Evolutionary conservation across 192 early-diverging fungal species (phyloP), one percentile per base, ranked within the genome.

Genomic region (Linnemannia zychae): DNA sequence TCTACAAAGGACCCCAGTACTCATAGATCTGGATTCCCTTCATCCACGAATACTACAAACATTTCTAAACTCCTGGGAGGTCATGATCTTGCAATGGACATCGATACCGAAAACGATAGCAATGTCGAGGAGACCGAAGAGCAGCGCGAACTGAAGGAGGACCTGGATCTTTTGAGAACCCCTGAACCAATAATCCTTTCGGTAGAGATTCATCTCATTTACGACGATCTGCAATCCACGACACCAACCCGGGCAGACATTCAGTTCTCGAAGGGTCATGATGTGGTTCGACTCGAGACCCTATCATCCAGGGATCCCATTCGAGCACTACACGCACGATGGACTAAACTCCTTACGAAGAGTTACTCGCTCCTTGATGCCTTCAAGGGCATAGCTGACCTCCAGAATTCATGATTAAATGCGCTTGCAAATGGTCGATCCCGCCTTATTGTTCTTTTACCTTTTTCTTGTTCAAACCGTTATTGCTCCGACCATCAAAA

Each of bases 31-130:
- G n/a, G 1, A n/a, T 63, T 63, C 28, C 31, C 57, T 24, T 63
- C 57, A 38, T 6, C 24, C n/a, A n/a, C 47, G 9, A 33, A 46
- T 31, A 73, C 71, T 20, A 73, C 22, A 11, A 44, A 44, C 40
- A 44, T 44, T 9, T 44, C 73, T 28, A 75, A 65, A 9, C n/a
- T 63, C 15, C 53, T 63, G 22, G n/a, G 34, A 9, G 53, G 52
- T 11, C 13, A 49, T 48, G 75, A 76, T 1, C n/a, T n/a, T n/a
- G n/a, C n/a, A n/a, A 4, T 77, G 36, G 67, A 69, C 66, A 49
- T 77, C 47, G 75, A 77, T 69, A 6, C 53, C 47, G 67, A 67
- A 46, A 49, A 53, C 44, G 75, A 77, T 52, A 5, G 38, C 47
- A 47, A 49, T 37, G 37, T 20, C 13, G 36, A 52, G 22, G 66